Base-by-base conservation (phyloP, 345 rosid species). In the Rhodamnia argentea region DNA sequence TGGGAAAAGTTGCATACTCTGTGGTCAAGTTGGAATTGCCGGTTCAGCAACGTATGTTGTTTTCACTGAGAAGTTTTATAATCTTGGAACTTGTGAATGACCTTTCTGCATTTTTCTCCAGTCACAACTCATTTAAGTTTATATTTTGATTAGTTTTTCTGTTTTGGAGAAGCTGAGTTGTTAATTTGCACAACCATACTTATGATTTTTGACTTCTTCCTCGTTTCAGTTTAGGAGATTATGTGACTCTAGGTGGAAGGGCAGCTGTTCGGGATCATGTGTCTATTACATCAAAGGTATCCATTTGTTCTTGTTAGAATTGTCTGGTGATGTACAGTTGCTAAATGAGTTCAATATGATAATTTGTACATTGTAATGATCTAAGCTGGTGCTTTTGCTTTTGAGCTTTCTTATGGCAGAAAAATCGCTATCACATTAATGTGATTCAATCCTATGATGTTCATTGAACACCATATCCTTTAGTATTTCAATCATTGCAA, bases 1-100 rank as follows among this genome's bases (percentile, higher is more conserved):
- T 32, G 97, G 96, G 86, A 92, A 90, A 56, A 90, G 90, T 86
- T 95, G 98, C 92, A 88, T 95, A 92, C 94, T 96, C 11, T 95
- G 98, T 90, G 96, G 98, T 57, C 97, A 96, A 92, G 97, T 90
- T 74, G 98, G 98, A 84, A 91, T 96, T 87, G 98, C 96, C 84
- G 98, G 98, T 84, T 95, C 98, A 37, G 98, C 85, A 82, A 94
- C 89, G 99, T 96, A 93, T 83, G 94, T 84, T 87, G 37, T 64
- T 42, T 42, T 82, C 32, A 47, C 51, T 22, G 52, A 42, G 23
- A 42, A 62, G 14, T 27, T 83, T 64, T 51, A 74, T 26, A 85
- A 62, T 62, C 40, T 47, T 22, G 10, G 29, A 82, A 47, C 37
- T 50, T 24, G 55, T 50, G 83, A 82, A 82, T 0, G 37, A 20